Conservation (phyloP, 352 stramenopile genomes). For the Phytopythium helicoides region DNA sequence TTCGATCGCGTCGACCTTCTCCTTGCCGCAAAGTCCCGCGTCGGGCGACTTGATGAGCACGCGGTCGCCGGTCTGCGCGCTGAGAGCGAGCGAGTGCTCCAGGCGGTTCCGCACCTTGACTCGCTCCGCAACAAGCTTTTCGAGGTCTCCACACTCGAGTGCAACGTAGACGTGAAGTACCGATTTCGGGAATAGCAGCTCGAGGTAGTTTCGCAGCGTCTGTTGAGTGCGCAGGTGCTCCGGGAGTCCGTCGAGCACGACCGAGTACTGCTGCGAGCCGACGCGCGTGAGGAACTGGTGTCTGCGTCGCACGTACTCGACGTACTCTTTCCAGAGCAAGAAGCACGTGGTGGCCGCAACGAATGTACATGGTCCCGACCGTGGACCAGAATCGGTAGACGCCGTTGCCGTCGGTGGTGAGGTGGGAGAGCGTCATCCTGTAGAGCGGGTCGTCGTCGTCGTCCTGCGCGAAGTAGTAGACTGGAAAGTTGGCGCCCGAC, state of each 20-base stretch:
- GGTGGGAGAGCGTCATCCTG: constrained; percentile 67
- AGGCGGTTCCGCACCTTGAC: constrained; percentile 68
- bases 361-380: constrained; percentile 63
- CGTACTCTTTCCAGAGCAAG: constrained; percentile 65
- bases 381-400: constrained; percentile 70
- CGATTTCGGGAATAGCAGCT: constrained; percentile 67
- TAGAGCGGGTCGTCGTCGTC: constrained; percentile 43
- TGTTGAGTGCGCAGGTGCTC: constrained; percentile 69
- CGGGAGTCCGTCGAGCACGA: constrained; percentile 76
- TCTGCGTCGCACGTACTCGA: constrained; percentile 66
- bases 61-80: constrained; percentile 60
- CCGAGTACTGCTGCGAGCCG: constrained; percentile 68
- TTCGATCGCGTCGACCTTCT: constrained; percentile 70
- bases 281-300: constrained; percentile 76
- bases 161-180: constrained; percentile 73
- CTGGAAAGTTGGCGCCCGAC: constrained; percentile 66
- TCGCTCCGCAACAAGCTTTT: constrained; percentile 69
- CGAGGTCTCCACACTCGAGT: constrained; percentile 68
- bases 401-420: constrained; percentile 32
- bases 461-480: constrained; percentile 66
- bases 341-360: constrained; percentile 58
- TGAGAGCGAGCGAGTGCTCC: constrained; percentile 59
- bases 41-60: constrained; percentile 36
- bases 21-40: constrained; percentile 29
- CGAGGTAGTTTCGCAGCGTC: constrained; percentile 74